phyloP scores from a whole-genome alignment of 2,329 filamentous ascomycete species.

The Cercospora canescens region DNA sequence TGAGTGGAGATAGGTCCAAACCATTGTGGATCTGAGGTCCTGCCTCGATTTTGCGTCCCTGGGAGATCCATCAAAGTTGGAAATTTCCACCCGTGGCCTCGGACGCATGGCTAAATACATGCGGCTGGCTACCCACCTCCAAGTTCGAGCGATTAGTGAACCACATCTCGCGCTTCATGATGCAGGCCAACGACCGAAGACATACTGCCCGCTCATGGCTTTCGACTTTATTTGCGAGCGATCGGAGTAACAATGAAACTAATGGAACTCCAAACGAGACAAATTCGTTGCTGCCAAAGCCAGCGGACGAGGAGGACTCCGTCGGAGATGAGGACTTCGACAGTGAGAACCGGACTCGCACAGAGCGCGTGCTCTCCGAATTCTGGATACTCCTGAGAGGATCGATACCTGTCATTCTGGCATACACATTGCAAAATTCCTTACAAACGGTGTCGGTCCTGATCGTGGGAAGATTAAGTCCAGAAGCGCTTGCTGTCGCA shows the following conservation, averaged over 20 bases:
- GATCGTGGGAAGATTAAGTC: conserved; percentile 75
- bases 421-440: conserved; percentile 83
- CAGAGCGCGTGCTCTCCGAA: conserved; percentile 54
- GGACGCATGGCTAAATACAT: background rate
- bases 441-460: conserved; percentile 80
- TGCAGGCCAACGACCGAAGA: conserved; percentile 27
- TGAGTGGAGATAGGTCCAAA: background rate
- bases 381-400: conserved; percentile 67
- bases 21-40: background rate
- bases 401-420: conserved; percentile 76
- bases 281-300: conserved; percentile 45
- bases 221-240: conserved; percentile 22
- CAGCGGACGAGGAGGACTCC: conserved; percentile 36
- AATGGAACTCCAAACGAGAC: conserved; percentile 39
- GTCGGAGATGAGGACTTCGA: conserved; percentile 41
- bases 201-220: conserved; percentile 31
- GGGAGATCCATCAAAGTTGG: background rate
- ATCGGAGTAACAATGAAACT: background rate
- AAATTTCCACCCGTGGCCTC: background rate
- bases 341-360: conserved; percentile 36
- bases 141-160: background rate
- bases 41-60: background rate
- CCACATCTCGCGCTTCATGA: conserved; percentile 22
- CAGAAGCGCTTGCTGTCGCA: conserved; percentile 76
- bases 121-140: background rate